Evolutionary conservation across 2,329 filamentous ascomycete genomes (phyloP).

Genomic region (Fusarium coffeatum): DNA sequence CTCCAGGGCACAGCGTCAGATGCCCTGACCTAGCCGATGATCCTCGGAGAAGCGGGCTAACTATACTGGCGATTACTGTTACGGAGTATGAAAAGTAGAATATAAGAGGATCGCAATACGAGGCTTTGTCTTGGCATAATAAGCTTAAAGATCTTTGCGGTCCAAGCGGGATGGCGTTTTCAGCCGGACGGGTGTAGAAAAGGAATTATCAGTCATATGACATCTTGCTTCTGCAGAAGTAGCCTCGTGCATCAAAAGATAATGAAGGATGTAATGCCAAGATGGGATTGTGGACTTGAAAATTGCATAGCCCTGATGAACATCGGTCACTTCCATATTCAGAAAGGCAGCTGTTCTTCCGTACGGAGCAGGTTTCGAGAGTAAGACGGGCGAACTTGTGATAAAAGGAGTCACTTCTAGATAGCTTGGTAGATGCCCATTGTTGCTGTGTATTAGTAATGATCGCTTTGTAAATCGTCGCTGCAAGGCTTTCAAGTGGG

Average conservation of each 20-base stretch:
- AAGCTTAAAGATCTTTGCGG: conserved; percentile 12
- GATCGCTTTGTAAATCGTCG: neutral
- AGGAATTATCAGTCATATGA: neutral
- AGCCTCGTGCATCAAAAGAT: neutral
- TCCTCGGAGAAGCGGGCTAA: neutral
- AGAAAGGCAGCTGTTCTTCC: neutral
- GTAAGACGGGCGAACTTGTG: neutral
- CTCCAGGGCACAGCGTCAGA: conserved; percentile 19
- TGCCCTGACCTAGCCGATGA: neutral
- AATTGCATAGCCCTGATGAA: neutral
- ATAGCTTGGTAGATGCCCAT: neutral
- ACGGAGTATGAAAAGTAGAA: neutral
- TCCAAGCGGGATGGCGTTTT: neutral
- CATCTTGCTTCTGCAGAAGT: neutral
- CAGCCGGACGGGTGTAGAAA: neutral
- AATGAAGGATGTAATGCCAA: neutral
- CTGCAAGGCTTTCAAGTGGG: neutral
- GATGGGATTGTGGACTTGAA: neutral
- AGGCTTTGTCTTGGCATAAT: conserved; percentile 19
- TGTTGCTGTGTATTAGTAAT: neutral
- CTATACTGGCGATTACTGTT: neutral
- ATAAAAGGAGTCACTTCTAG: neutral
- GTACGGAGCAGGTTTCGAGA: neutral
- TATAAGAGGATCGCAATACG: neutral
- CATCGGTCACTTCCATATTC: conserved; percentile 8